Conservation (phyloP, 768 basidiomycete genomes). For the Xanthoconium stramineum region DNA sequence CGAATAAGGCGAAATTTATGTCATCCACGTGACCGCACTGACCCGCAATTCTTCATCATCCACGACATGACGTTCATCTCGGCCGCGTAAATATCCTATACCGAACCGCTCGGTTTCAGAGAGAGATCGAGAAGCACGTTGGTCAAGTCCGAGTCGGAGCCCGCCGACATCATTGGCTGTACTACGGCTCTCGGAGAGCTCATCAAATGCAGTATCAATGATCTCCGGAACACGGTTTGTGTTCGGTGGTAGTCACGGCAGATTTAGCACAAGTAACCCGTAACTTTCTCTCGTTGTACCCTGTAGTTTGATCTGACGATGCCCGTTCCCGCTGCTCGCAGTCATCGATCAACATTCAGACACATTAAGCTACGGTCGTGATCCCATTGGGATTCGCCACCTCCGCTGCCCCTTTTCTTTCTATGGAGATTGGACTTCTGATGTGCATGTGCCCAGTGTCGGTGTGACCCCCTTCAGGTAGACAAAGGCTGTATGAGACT, state of each 20-base stretch:
- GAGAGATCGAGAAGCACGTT: conserved; percentile 9
- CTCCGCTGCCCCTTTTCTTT: conserved; percentile 54
- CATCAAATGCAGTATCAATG: conserved; percentile 45
- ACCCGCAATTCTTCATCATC: too few species aligned
- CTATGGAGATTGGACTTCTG: conserved; percentile 37
- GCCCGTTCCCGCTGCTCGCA: not conserved
- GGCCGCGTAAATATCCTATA: too few species aligned
- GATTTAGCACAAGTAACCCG: conserved; percentile 53
- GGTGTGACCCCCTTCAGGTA: too few species aligned
- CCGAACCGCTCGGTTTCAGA: too few species aligned
- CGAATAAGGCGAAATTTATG: too few species aligned
- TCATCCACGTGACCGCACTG: too few species aligned
- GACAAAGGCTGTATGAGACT: too few species aligned
- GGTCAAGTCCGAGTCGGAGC: conserved; percentile 48
- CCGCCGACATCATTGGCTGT: conserved; percentile 40
- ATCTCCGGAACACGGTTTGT: conserved; percentile 47
- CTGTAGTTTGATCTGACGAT: too few species aligned
- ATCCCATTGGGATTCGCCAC: conserved; percentile 51
- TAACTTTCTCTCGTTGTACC: conserved; percentile 28
- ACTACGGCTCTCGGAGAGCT: conserved; percentile 44
- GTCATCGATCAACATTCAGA: conserved; percentile 44
- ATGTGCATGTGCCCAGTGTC: conserved; percentile 28
- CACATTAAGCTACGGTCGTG: conserved; percentile 55
- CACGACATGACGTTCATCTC: too few species aligned
- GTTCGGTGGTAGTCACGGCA: conserved; percentile 63